Evolutionary conservation across 352 stramenopile species (phyloP), one percentile per base, ranked within the genome.

Genomic region (Thalassiosira hispida): DNA sequence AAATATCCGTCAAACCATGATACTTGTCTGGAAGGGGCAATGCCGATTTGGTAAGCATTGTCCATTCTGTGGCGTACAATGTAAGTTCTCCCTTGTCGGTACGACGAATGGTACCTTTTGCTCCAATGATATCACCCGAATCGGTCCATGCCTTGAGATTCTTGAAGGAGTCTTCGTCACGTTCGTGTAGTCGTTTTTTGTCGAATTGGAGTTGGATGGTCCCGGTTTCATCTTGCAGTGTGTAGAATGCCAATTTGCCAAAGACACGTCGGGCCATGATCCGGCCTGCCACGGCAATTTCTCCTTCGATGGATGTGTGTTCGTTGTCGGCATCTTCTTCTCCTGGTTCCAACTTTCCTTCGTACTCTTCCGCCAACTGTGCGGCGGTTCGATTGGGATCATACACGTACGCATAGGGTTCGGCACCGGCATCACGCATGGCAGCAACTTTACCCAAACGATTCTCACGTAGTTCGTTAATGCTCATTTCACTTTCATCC

Each of bases 171-270:
- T 81, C 70, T 12, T n/a, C 55, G 73, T 81, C 74, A 42, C 38
- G 57, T 44, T 95, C 90, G 4, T 85, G 89, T 35, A 96, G 79
- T 35, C 90, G 78, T 47, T 82, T 90, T 75, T 96, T 95, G 47
- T 96, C 93, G 66, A 96, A 89, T 75, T 96, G 94, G 33, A 96
- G 65, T 73, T 96, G 92, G 68, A 96, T 93, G 0, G 71, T 83
- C 20, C 90, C 91, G 18, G 77, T 86, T 67, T 92, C 90, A 81
- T 96, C 93, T 79, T 95, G 91, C 56, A 96, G 69, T n/a, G 85
- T 88, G 69, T 96, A 96, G 79, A 96, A 96, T 8, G 92, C 91
- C 22, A 96, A 85, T 74, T 96, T 96, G 27, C 93, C 93, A 89
- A 96, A 96, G 1, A 96, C 87, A 49, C 93, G 85, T 56, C 90